These are phyloP conservation scores for Amphicarpaea edgeworthii DNA, from an alignment of 306 rosid species.

Conservation along the genomic window DNA sequence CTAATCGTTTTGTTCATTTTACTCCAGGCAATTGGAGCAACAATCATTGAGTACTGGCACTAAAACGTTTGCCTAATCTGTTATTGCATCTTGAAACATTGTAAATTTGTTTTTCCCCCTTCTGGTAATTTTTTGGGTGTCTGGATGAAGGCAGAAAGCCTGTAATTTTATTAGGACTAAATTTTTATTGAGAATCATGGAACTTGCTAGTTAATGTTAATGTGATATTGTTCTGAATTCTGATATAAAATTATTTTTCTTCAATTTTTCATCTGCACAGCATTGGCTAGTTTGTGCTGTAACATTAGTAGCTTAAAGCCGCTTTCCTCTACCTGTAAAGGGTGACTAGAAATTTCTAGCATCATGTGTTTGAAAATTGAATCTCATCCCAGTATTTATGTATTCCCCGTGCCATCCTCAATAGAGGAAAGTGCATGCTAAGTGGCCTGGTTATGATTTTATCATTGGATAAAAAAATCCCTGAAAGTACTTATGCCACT, in stretches of 20 bases:
- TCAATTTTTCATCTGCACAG: background rate
- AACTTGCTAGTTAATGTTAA: constrained; percentile 46
- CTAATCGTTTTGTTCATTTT: constrained; percentile 57
- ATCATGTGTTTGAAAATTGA: background rate
- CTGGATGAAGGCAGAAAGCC: constrained; percentile 59
- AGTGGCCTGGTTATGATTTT: background rate
- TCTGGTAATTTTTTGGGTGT: constrained; percentile 55
- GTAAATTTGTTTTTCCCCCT: constrained; percentile 50
- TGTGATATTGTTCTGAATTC: constrained; percentile 43
- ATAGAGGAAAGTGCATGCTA: background rate
- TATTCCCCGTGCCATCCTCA: background rate
- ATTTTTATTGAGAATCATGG: constrained; percentile 52
- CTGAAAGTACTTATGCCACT: background rate
- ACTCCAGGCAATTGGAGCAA: constrained; percentile 60
- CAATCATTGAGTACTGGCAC: constrained; percentile 58
- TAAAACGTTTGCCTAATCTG: constrained; percentile 55
- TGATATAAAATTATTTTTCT: constrained; percentile 1
- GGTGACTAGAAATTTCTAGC: background rate
- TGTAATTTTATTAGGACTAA: constrained; percentile 60
- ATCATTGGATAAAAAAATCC: background rate
- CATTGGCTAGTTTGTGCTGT: background rate
- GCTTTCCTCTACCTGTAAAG: background rate
- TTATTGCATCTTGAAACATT: constrained; percentile 51
- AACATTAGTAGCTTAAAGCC: background rate
- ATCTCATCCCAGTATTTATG: constrained; percentile 1